Conservation (phyloP, 2,329 filamentous ascomycete genomes). For the Aspergillus luchuensis region DNA sequence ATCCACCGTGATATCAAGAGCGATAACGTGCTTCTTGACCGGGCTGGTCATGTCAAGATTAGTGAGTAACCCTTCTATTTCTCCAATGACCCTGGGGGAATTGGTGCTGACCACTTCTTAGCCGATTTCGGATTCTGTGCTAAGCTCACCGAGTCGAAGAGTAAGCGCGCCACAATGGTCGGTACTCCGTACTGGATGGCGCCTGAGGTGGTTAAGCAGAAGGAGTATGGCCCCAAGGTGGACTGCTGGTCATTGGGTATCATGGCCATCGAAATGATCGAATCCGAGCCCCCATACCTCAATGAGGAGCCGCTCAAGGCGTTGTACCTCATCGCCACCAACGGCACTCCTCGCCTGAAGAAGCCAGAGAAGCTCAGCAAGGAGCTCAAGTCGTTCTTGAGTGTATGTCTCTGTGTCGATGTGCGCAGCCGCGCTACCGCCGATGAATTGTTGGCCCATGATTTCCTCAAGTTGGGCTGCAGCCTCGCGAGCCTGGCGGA, state of each 20-base stretch:
- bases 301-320: constrained; percentile 98
- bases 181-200: constrained; percentile 99
- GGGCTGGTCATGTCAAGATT: constrained; percentile 94
- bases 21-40: constrained; percentile 94
- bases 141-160: constrained; percentile 95
- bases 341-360: constrained; percentile 94
- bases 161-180: constrained; percentile 98
- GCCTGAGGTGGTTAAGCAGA: constrained; percentile 98
- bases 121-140: constrained; percentile 99
- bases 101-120: constrained; percentile 44
- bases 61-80: constrained; percentile 64
- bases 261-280: constrained; percentile 99
- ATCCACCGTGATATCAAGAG: constrained; percentile 99
- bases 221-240: constrained; percentile 97
- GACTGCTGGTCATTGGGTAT: constrained; percentile 99
- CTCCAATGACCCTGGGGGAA: background rate
- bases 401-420: constrained; percentile 93
- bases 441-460: constrained; percentile 83
- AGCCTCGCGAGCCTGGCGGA: constrained; percentile 79
- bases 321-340: constrained; percentile 95
- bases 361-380: constrained; percentile 98
- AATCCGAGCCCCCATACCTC: constrained; percentile 94
- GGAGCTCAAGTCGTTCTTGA: constrained; percentile 95
- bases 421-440: constrained; percentile 93
- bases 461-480: constrained; percentile 93